phyloP scores from a whole-genome alignment of 2,329 filamentous ascomycete genomes.

The Aspergillus fumigatiaffinis region DNA sequence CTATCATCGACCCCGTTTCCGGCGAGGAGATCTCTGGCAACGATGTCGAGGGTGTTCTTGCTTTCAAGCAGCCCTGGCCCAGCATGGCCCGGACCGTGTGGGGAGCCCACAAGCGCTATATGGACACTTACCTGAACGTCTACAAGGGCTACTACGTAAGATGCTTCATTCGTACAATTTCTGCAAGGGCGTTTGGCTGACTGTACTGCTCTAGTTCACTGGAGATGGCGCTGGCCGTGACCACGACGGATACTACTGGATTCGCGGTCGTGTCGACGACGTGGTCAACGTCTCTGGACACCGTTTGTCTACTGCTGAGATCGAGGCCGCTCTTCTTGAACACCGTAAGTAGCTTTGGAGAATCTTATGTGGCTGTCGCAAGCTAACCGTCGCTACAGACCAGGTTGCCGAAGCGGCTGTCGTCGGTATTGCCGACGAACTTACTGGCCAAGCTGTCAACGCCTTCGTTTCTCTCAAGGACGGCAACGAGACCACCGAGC shows the following conservation, averaged over 20 bases:
- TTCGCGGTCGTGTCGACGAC: slow-evolving; percentile 94
- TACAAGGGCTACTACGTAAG: slow-evolving; percentile 97
- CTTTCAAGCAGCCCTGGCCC: slow-evolving; percentile 97
- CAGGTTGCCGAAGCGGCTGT: slow-evolving; percentile 88
- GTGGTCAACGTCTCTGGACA: slow-evolving; percentile 98
- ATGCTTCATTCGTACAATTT: slow-evolving; percentile 14
- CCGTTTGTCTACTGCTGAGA: slow-evolving; percentile 93
- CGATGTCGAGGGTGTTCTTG: slow-evolving; percentile 93
- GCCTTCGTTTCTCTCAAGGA: slow-evolving; percentile 94
- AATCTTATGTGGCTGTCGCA: not conserved
- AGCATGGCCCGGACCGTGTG: slow-evolving; percentile 98
- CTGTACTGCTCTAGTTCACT: slow-evolving; percentile 40
- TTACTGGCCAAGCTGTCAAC: slow-evolving; percentile 95
- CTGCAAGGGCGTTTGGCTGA: not conserved
- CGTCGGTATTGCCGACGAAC: slow-evolving; percentile 86
- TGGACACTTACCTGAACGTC: slow-evolving; percentile 97
- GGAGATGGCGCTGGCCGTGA: slow-evolving; percentile 89
- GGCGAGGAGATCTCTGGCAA: slow-evolving; percentile 92
- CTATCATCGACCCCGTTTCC: slow-evolving; percentile 93
- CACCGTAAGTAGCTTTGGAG: slow-evolving; percentile 54
- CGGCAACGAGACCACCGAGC: slow-evolving; percentile 68
- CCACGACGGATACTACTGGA: slow-evolving; percentile 99
- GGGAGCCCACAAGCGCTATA: slow-evolving; percentile 95
- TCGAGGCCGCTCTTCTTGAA: slow-evolving; percentile 93
- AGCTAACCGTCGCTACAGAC: slow-evolving; percentile 22